Base-by-base conservation (phyloP, 139 green algal genomes). In the Coelastrella sp. region DNA sequence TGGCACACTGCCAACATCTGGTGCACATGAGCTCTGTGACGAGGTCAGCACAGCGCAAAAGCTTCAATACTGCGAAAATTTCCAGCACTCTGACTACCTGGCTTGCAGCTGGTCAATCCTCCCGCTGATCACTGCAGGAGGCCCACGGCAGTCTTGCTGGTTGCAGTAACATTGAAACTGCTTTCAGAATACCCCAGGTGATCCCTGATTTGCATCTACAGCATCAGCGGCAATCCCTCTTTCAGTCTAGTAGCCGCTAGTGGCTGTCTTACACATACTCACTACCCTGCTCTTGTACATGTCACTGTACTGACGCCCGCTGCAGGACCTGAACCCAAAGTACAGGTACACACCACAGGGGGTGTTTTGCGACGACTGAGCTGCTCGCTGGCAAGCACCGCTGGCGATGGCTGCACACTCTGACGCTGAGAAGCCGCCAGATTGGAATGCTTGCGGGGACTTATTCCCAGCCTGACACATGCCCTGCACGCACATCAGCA, bases 271-370 rank as follows among this genome's bases (percentile, higher is more conserved):
- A 73, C 82, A 88, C 8, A 78, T 24, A 4, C 27, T 27, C 65
- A 63, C 59, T 9, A 88, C 82, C 8, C 27, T 70, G 25, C 22
- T 58, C 22, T 57, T 80, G 19, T 88, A 88, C 68, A 88, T 70
- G 49, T 88, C 84, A 22, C 14, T 81, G n/a, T 81, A 88, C 68
- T 88, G 84, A 20, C 27, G 61, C 11, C 66, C 66, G 49, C 84
- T 88, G 68, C 84, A 88, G 7, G 68, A 56, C 49, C 63, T 66
- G 61, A 72, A 81, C 14, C 84, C 84, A 68, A 88, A 88, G 68
- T 88, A 88, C 49, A 81, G 61, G 56, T 88, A 72, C 20, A 68
- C 84, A 5, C 84, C 84, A 76, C 84, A 88, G 11, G 84, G 84
- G 10, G 68, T 88, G 66, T 88, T 68, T 25, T 73, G 49, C 1